Evolutionary conservation across 345 rosid species (phyloP), one percentile per base, ranked within the genome.

Genomic region (Euphorbia lathyris): DNA sequence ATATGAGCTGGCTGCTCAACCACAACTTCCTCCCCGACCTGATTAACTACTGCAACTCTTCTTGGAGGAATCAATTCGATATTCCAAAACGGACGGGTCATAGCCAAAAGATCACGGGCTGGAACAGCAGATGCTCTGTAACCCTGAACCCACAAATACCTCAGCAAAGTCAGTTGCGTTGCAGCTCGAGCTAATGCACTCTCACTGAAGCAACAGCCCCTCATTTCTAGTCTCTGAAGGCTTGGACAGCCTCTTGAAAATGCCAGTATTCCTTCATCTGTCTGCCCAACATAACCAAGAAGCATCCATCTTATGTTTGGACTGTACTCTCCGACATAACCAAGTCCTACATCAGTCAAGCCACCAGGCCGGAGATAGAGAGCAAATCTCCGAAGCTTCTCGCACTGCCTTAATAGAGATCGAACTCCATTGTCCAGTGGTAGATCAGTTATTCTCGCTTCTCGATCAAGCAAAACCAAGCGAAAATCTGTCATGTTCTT

Each of bases 71-170:
- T 92, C 74, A 92, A 77, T 83, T 95, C 99, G 0, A 95, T 92
- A 66, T 95, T 95, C 99, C 99, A 95, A 74, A 77, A 89, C 0
- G 99, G 99, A 58, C 98, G 85, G 73, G 82, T 87, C 99, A 95
- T 95, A 40, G 81, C 66, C 73, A 82, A 66, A 30, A 96, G 83
- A 74, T 86, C 98, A 48, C 66, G 86, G 32, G 91, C 88, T 0
- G 74, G 67, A 43, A 16, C 58, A 20, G 60, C 2, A 5, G 94
- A 81, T 69, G 75, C 84, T 83, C 88, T 73, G 52, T 92, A 96
- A 0, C 99, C 98, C 74, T 96, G 98, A 65, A 96, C 96, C 99
- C 99, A 96, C 36, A 96, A 71, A 70, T 90, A 96, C 80, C 99
- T 90, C 72, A 96, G 75, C 40, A 97, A 88, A 63, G 86, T 67